Percentiles rank a stretch among this genome's conserved stretches.
phyloP scores from a whole-genome alignment of 768 basidiomycete genomes.

The Serendipita sp. region DNA sequence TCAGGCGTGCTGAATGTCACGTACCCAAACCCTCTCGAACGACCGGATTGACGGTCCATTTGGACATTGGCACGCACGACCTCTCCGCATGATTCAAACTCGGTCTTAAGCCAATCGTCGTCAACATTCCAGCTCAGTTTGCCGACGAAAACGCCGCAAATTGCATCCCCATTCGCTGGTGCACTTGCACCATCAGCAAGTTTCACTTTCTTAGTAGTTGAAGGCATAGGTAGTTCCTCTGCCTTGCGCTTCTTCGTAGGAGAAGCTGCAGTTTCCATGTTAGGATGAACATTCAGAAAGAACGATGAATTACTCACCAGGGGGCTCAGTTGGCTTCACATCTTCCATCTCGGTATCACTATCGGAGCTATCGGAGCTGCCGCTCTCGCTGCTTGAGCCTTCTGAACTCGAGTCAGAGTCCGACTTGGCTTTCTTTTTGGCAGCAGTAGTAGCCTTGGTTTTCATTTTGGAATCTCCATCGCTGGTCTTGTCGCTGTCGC shows the following conservation, averaged over 20 bases:
- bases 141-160: slow-evolving; percentile 77
- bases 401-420: neutral
- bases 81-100: slow-evolving; percentile 81
- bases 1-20: slow-evolving; percentile 57
- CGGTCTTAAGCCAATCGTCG: slow-evolving; percentile 82
- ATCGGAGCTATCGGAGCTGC: neutral
- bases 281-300: slow-evolving; percentile 2
- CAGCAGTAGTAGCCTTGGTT: slow-evolving; percentile 17
- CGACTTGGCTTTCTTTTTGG: slow-evolving; percentile 18
- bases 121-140: slow-evolving; percentile 92
- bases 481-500: slow-evolving; percentile 37
- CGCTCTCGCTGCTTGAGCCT: neutral
- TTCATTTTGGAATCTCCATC: slow-evolving; percentile 30
- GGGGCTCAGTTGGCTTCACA: slow-evolving; percentile 2
- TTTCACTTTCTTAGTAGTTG: slow-evolving; percentile 71
- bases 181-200: slow-evolving; percentile 37
- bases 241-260: slow-evolving; percentile 66
- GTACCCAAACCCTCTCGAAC: slow-evolving; percentile 73
- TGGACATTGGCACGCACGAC: slow-evolving; percentile 80
- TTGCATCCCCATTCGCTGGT: slow-evolving; percentile 28
- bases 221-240: slow-evolving; percentile 34
- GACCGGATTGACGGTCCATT: slow-evolving; percentile 64
- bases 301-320: slow-evolving; percentile 17
- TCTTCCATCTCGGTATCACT: slow-evolving; percentile 13
- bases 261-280: neutral